These are phyloP conservation scores for Podaxis rugospora DNA, from an alignment of 768 basidiomycete species.

Conservation along the genomic window DNA sequence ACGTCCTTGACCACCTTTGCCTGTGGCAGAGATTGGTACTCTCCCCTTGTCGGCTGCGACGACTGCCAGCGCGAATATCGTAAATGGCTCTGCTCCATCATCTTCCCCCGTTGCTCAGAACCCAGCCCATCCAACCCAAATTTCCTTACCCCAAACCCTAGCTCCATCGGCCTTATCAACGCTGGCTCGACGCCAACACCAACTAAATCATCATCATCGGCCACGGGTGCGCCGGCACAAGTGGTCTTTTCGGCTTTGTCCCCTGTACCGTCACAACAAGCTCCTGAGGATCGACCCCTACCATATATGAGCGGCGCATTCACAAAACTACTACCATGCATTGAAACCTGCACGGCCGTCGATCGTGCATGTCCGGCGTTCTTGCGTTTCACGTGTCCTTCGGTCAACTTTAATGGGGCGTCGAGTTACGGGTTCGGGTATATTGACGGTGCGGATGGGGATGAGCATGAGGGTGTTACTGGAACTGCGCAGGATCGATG, in stretches of 20 bases:
- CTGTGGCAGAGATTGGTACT: constrained; percentile 79
- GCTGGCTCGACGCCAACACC: constrained; percentile 27
- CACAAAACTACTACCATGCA: constrained; percentile 67
- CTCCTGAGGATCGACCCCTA: constrained; percentile 39
- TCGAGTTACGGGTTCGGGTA: constrained; percentile 75
- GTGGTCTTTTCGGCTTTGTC: constrained; percentile 45
- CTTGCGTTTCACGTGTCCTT: constrained; percentile 67
- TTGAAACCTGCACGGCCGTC: constrained; percentile 70
- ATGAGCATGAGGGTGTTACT: constrained; percentile 42
- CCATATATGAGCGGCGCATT: constrained; percentile 45
- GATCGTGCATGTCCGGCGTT: constrained; percentile 78
- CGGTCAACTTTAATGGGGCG: constrained; percentile 53
- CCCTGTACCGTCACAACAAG: constrained; percentile 32
- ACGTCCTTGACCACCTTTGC: constrained; percentile 65
- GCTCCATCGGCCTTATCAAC: constrained; percentile 29
- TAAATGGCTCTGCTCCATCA: constrained; percentile 70
- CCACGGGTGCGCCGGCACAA: constrained; percentile 17
- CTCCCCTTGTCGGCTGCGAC: constrained; percentile 69
- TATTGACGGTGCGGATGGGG: constrained; percentile 52
- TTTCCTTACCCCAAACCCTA: constrained; percentile 28
- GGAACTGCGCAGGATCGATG: constrained; percentile 58
- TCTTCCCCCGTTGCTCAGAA: constrained; percentile 75
- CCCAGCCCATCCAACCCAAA: constrained; percentile 28
- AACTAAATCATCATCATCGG: constrained; percentile 11
- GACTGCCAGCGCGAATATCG: constrained; percentile 74